Conservation (phyloP, 805 yeast genomes). For the Candida pini region DNA sequence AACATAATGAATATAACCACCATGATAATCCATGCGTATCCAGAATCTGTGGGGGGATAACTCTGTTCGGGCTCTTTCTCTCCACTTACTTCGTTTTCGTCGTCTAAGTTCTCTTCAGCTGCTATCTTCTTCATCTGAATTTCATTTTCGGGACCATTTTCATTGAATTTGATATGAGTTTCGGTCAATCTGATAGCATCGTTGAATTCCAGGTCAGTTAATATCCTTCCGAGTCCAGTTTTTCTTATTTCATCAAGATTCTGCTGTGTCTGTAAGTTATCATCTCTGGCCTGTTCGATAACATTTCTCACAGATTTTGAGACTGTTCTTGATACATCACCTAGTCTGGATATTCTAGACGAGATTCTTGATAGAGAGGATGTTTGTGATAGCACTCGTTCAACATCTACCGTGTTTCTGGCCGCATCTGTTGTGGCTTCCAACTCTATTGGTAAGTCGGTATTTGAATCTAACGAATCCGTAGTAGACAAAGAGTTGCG, state of each 20-base stretch:
- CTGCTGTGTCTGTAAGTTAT: slow-evolving; percentile 15
- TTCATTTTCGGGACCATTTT: slow-evolving; percentile 2
- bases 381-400: no score
- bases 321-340: not conserved
- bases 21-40: slow-evolving; percentile 53
- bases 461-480: no score
- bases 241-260: slow-evolving; percentile 5
- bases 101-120: not conserved
- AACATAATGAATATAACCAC: slow-evolving; percentile 39
- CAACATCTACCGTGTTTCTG: no score
- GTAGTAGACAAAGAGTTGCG: no score
- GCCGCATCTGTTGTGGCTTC: no score
- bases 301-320: slow-evolving; percentile 3
- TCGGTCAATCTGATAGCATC: slow-evolving; percentile 20
- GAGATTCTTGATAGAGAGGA: no score
- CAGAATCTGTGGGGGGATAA: slow-evolving; percentile 37
- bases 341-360: not conserved
- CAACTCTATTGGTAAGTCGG: no score
- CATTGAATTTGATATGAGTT: not conserved
- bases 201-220: slow-evolving; percentile 16
- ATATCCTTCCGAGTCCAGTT: slow-evolving; percentile 15
- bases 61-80: slow-evolving; percentile 25
- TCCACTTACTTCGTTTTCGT: slow-evolving; percentile 1
- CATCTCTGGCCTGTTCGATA: slow-evolving; percentile 14
- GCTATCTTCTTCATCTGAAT: not conserved